A percentile compares a stretch with the other conserved stretches of the same genome.
These are phyloP conservation scores for Erodium maritimum DNA, from an alignment of 345 rosid genomes.

Conservation along the genomic window DNA sequence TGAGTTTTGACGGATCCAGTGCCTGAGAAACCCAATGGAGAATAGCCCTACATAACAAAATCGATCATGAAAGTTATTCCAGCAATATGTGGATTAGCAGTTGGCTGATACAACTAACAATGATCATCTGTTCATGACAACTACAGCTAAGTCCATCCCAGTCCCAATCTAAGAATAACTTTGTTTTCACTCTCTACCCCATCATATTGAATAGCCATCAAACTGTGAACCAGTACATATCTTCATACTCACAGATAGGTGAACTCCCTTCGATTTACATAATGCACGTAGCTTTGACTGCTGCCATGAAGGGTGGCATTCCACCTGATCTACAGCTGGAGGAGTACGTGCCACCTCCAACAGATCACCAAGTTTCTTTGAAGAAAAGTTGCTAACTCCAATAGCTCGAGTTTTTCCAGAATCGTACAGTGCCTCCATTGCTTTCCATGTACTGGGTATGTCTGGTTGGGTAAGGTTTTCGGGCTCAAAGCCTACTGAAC, in stretches of 20 bases:
- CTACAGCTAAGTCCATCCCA: no score
- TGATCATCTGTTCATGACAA: no score
- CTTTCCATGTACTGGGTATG: constrained; percentile 70
- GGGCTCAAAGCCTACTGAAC: constrained; percentile 35
- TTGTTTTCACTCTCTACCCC: no score
- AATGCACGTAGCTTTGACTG: constrained; percentile 48
- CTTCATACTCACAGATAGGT: constrained; percentile 59
- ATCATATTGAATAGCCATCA: no score
- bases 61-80: no score
- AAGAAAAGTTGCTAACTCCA: constrained; percentile 74
- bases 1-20: constrained; percentile 46
- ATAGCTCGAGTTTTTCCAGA: constrained; percentile 63
- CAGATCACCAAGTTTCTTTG: constrained; percentile 63
- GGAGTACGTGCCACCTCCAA: constrained; percentile 53
- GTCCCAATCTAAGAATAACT: no score
- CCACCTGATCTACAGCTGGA: constrained; percentile 79
- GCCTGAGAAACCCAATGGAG: constrained; percentile 81
- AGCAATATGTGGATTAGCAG: no score
- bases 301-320: constrained; percentile 78
- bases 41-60: no score
- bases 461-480: constrained; percentile 46
- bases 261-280: constrained; percentile 68
- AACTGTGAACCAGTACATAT: no score
- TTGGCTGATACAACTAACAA: no score
- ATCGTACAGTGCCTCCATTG: constrained; percentile 74